Evolutionary conservation across 345 rosid genomes (phyloP).

Genomic region (Turritis glabra): DNA sequence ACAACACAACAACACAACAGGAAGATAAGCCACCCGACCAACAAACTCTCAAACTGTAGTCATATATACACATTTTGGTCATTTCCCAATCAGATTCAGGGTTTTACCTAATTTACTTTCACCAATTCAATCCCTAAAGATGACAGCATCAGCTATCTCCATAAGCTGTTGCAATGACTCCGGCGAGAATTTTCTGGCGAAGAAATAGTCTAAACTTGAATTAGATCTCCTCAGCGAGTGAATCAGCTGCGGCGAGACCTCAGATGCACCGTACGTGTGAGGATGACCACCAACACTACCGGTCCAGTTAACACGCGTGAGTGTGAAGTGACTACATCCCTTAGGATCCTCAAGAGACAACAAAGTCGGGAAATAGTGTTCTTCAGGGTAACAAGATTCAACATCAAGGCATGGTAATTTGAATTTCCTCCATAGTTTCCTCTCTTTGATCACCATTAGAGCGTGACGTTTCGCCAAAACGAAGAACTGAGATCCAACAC

Average conservation of each 20-base stretch:
- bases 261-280: conserved; percentile 46
- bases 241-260: conserved; percentile 54
- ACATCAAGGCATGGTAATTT: conserved; percentile 57
- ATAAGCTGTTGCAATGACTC: conserved; percentile 65
- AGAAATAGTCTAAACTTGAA: conserved; percentile 53
- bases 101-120: conserved; percentile 22
- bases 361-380: conserved; percentile 88
- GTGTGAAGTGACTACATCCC: conserved; percentile 63
- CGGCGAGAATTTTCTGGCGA: conserved; percentile 80
- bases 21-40: background rate
- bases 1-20: background rate
- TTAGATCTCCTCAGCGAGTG: conserved; percentile 53
- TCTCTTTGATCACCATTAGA: conserved; percentile 57
- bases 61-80: background rate
- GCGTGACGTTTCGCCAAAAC: conserved; percentile 72
- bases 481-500: conserved; percentile 93
- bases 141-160: conserved; percentile 64
- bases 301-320: conserved; percentile 89
- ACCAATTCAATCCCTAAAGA: conserved; percentile 54
- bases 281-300: conserved; percentile 79
- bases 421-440: conserved; percentile 76
- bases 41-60: background rate
- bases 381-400: conserved; percentile 78
- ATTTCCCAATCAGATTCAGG: background rate
- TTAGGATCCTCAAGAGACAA: conserved; percentile 64